These are phyloP conservation scores for Ophiostoma quercus DNA, from an alignment of 2,329 filamentous ascomycete genomes.

Conservation along the genomic window DNA sequence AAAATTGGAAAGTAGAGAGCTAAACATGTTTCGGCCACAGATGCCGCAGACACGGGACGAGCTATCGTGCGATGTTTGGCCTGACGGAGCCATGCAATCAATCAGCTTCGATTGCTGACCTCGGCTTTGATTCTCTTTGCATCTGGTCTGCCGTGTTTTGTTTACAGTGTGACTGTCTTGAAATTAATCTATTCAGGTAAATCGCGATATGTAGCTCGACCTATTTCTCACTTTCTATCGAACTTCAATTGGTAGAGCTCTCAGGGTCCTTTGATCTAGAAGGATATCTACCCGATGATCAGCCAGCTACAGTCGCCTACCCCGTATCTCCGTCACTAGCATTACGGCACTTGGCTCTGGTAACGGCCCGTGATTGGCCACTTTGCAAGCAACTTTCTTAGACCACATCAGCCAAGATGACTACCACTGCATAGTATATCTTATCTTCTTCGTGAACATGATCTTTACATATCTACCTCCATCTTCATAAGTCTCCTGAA, in stretches of 20 bases:
- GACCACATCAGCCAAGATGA: not conserved
- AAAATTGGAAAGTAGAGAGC: not conserved
- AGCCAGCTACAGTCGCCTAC: not conserved
- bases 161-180: not conserved
- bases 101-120: not conserved
- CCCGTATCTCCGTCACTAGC: not conserved
- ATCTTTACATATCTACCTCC: not conserved
- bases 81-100: not conserved
- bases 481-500: not conserved
- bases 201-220: too few relatives aligned
- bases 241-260: not conserved
- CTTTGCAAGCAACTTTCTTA: constrained; percentile 9
- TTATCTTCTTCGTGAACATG: not conserved
- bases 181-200: too few relatives aligned
- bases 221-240: too few relatives aligned
- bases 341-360: not conserved
- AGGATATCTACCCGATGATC: not conserved
- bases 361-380: not conserved
- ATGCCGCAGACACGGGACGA: not conserved
- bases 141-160: not conserved
- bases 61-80: constrained; percentile 6
- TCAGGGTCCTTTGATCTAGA: not conserved
- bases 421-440: not conserved
- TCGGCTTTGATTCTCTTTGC: not conserved
- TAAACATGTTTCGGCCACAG: not conserved